Evolutionary conservation across 2,329 filamentous ascomycete genomes (phyloP).

Genomic region (Clonostachys byssicola): DNA sequence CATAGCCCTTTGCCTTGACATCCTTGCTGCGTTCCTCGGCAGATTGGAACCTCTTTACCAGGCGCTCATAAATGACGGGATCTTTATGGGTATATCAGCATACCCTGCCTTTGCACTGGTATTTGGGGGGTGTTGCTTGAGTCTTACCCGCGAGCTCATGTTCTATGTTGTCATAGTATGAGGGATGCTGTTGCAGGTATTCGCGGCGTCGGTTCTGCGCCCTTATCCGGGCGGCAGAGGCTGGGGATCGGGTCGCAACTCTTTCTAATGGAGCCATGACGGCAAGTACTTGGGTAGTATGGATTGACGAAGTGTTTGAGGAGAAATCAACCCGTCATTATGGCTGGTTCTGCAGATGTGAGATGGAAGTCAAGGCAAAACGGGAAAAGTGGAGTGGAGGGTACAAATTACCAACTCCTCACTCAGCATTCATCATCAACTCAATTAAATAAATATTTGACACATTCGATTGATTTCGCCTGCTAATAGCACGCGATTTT

Average conservation of each 20-base stretch:
- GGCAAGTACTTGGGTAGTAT: too few species aligned
- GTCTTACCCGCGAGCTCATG: slow-evolving; percentile 49
- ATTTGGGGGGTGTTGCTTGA: not conserved
- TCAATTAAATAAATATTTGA: too few species aligned
- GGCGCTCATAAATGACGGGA: slow-evolving; percentile 75
- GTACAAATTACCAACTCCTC: too few species aligned
- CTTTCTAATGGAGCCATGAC: too few species aligned
- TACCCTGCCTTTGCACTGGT: not conserved
- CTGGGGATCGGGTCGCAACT: slow-evolving; percentile 18
- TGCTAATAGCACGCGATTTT: too few species aligned
- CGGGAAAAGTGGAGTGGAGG: too few species aligned
- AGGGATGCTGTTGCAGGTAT: slow-evolving; percentile 68
- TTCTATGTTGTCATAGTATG: slow-evolving; percentile 60
- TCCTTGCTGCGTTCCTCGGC: slow-evolving; percentile 70
- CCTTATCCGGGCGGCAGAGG: slow-evolving; percentile 41
- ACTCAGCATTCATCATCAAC: too few species aligned
- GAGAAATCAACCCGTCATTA: too few species aligned
- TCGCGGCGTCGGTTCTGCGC: slow-evolving; percentile 74
- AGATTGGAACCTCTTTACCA: slow-evolving; percentile 75
- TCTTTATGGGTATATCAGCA: slow-evolving; percentile 38
- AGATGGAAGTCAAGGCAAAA: too few species aligned
- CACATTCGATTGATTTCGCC: too few species aligned
- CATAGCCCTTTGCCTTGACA: slow-evolving; percentile 71
- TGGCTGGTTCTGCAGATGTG: too few species aligned
- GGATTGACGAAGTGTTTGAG: too few species aligned